phyloP scores from a whole-genome alignment of 768 basidiomycete genomes.

The Lactarius psammicola region DNA sequence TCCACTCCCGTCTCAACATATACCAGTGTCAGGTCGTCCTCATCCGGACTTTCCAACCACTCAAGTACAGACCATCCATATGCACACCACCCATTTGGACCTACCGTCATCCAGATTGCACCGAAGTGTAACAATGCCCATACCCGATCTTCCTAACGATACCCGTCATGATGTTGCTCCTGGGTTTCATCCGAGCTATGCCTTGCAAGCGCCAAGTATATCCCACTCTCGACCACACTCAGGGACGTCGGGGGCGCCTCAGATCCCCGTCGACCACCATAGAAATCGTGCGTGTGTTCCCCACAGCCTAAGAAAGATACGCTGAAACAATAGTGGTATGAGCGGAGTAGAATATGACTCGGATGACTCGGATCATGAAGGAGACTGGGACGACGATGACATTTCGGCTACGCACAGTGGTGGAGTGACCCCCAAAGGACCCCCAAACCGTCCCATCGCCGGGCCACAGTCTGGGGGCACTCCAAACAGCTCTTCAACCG shows the following conservation, averaged over 20 bases:
- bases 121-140: neutral
- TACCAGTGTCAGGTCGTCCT: neutral
- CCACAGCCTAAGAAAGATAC: neutral
- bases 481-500: too few relatives aligned
- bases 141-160: neutral
- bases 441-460: too few relatives aligned
- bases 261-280: neutral
- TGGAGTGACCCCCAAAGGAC: neutral
- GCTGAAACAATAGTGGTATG: neutral
- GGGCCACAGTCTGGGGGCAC: too few relatives aligned
- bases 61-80: neutral
- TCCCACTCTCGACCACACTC: neutral
- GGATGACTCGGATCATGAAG: neutral
- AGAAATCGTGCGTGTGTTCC: neutral
- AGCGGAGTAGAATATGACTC: neutral
- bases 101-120: neutral
- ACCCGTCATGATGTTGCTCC: neutral
- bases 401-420: neutral
- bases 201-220: neutral
- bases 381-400: neutral
- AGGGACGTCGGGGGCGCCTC: neutral
- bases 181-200: neutral
- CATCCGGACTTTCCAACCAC: neutral
- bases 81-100: neutral
- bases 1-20: neutral